Evolutionary conservation across 768 basidiomycete genomes (phyloP).

Genomic region (Amanita pseudoporphyria): DNA sequence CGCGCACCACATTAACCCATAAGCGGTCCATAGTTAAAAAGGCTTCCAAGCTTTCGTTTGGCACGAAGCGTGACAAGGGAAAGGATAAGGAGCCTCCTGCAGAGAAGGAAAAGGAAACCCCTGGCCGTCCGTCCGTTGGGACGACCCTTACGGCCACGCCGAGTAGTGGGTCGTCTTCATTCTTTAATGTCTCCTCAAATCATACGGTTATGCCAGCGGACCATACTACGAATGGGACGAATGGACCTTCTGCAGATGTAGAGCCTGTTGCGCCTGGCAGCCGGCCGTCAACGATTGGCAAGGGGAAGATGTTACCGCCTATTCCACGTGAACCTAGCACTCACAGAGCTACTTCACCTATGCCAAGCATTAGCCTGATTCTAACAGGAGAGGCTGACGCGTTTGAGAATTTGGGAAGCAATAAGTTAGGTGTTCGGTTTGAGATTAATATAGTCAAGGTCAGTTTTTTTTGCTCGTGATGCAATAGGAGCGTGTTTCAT

Average conservation of each 20-base stretch:
- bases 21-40: constrained; percentile 57
- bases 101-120: constrained; percentile 22
- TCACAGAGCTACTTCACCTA: constrained; percentile 18
- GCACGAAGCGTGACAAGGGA: constrained; percentile 45
- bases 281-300: constrained; percentile 37
- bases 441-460: constrained; percentile 98
- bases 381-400: constrained; percentile 61
- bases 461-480: constrained; percentile 14
- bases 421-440: constrained; percentile 83
- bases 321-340: constrained; percentile 61
- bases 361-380: constrained; percentile 29
- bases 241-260: constrained; percentile 14
- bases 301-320: constrained; percentile 63
- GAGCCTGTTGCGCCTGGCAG: constrained; percentile 18
- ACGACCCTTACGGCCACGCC: constrained; percentile 52
- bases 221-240: constrained; percentile 17
- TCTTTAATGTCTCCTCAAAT: constrained; percentile 70
- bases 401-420: constrained; percentile 68
- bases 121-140: constrained; percentile 32
- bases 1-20: constrained; percentile 20
- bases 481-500: background rate
- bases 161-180: constrained; percentile 73
- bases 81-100: constrained; percentile 30
- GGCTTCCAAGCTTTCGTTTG: constrained; percentile 72
- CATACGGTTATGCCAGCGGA: constrained; percentile 22